phyloP scores from a whole-genome alignment of 2,329 filamentous ascomycete genomes.

The Cladophialophora chaetospira region DNA sequence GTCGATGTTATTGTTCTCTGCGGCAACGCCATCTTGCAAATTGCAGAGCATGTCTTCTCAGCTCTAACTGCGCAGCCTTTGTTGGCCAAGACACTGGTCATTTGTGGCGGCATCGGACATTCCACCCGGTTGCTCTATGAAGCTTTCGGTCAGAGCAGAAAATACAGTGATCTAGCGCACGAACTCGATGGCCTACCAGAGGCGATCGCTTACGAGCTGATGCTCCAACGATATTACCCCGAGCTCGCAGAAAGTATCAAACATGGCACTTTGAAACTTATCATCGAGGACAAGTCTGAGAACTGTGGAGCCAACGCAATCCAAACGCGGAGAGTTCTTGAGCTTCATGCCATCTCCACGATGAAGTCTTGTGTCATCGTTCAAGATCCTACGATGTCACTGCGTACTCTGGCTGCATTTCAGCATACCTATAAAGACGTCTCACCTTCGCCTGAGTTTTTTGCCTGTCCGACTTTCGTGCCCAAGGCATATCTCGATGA shows the following conservation, averaged over 20 bases:
- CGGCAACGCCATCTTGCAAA: slow-evolving; percentile 43
- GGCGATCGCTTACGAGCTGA: slow-evolving; percentile 42
- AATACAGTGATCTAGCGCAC: slow-evolving; percentile 34
- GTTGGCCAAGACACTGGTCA: slow-evolving; percentile 41
- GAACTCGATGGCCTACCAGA: slow-evolving; percentile 43
- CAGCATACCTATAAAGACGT: slow-evolving; percentile 40
- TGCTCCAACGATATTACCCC: slow-evolving; percentile 37
- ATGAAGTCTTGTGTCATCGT: slow-evolving; percentile 41
- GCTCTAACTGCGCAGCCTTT: slow-evolving; percentile 36
- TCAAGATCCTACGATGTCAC: slow-evolving; percentile 52
- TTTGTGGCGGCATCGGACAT: slow-evolving; percentile 51
- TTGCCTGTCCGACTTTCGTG: slow-evolving; percentile 39
- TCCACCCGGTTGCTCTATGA: slow-evolving; percentile 48
- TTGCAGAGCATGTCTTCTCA: slow-evolving; percentile 41
- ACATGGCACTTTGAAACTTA: slow-evolving; percentile 36
- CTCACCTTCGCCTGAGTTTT: slow-evolving; percentile 30
- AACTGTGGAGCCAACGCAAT: slow-evolving; percentile 51
- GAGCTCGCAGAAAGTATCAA: slow-evolving; percentile 29
- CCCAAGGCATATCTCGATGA: slow-evolving; percentile 27
- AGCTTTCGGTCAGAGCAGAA: slow-evolving; percentile 40
- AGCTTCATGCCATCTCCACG: slow-evolving; percentile 32
- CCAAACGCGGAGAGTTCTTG: slow-evolving; percentile 41
- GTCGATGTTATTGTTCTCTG: slow-evolving; percentile 46
- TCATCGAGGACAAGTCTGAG: slow-evolving; percentile 49
- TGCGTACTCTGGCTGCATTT: slow-evolving; percentile 47